Percentiles rank a stretch among this genome's conserved stretches.
Evolutionary conservation across 2,329 filamentous ascomycete species (phyloP).

Genomic region (Zasmidium citrigriseum): DNA sequence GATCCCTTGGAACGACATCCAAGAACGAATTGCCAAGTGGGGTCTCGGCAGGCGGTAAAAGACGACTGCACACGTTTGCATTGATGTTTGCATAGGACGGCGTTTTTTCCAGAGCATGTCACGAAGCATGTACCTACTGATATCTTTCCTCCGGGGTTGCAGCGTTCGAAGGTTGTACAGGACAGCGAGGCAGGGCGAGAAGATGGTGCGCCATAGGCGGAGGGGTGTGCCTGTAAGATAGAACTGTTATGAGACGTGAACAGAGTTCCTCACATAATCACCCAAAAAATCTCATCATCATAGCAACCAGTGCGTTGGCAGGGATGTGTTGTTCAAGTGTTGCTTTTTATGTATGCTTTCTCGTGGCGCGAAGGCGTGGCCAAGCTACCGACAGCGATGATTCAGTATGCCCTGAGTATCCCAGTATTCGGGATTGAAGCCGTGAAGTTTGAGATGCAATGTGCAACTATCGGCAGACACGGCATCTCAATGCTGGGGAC

Average conservation of each 20-base stretch:
- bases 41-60: constrained; percentile 63
- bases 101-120: constrained; percentile 2
- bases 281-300: no score
- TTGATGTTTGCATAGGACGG: constrained; percentile 1
- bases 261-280: no score
- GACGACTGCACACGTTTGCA: background rate
- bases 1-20: constrained; percentile 85
- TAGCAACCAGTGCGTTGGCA: no score
- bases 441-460: no score
- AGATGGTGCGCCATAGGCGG: background rate
- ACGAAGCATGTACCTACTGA: background rate
- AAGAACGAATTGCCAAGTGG: constrained; percentile 82
- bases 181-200: background rate
- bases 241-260: background rate
- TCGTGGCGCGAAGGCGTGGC: no score
- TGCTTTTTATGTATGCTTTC: no score
- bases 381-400: no score
- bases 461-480: no score
- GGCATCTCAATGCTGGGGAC: no score
- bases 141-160: background rate
- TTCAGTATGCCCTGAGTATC: no score
- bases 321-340: no score
- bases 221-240: background rate
- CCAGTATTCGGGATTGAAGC: no score
- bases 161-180: background rate